Evolutionary conservation across 2,329 filamentous ascomycete species (phyloP).

Genomic region (Ceratocystis lukuohia): DNA sequence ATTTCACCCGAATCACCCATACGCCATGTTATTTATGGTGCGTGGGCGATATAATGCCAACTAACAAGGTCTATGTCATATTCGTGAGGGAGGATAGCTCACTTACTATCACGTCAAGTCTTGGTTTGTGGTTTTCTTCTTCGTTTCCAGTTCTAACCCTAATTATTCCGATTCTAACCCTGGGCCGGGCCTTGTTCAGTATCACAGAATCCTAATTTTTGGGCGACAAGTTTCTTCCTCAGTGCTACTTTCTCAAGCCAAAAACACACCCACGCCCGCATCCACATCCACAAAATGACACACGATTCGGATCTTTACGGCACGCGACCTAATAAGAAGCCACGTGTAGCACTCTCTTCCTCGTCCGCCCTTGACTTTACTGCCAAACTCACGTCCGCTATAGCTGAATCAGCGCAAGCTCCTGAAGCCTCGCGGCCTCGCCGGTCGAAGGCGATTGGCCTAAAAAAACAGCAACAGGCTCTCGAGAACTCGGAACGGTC

Average conservation of each 20-base stretch:
- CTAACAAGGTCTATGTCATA: no score
- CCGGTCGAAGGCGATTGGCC: not conserved
- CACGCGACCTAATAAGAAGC: slow-evolving; percentile 54
- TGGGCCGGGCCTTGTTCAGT: not conserved
- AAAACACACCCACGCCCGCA: not conserved
- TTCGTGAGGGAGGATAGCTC: no score
- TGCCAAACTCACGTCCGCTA: slow-evolving; percentile 73
- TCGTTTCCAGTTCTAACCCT: not conserved
- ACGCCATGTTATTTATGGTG: no score
- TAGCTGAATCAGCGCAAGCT: slow-evolving; percentile 41
- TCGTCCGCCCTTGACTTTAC: slow-evolving; percentile 70
- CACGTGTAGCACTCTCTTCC: slow-evolving; percentile 55
- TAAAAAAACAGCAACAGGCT: slow-evolving; percentile 24
- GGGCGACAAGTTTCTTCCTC: not conserved
- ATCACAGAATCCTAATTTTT: not conserved
- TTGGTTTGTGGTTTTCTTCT: no score
- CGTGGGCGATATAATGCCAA: no score
- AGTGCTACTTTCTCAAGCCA: not conserved
- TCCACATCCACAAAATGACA: slow-evolving; percentile 32
- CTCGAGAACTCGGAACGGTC: slow-evolving; percentile 36
- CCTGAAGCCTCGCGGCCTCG: slow-evolving; percentile 17
- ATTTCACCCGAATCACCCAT: no score
- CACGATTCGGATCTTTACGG: slow-evolving; percentile 66
- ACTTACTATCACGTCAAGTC: no score
- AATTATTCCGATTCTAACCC: not conserved